Percentiles rank a stretch among this genome's conserved stretches.
Evolutionary conservation across 148 eudicot species (phyloP).

Genomic region (Silene conica): DNA sequence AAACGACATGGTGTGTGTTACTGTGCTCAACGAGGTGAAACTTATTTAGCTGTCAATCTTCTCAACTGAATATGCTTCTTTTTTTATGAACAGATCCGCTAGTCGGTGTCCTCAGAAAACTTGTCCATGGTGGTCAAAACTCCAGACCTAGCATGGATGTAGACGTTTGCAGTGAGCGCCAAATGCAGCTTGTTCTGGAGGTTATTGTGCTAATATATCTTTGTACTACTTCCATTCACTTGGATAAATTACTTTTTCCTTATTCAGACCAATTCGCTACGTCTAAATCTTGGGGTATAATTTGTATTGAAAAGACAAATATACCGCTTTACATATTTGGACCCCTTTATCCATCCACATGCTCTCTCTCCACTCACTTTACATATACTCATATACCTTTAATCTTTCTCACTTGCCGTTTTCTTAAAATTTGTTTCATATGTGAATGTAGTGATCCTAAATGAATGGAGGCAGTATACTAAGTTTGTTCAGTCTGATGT

Average conservation of each 20-base stretch:
- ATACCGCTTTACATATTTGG: too few relatives aligned
- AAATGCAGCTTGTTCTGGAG: constrained; percentile 77
- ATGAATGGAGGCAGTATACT: neutral
- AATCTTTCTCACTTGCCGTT: neutral
- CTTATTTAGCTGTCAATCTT: constrained; percentile 19
- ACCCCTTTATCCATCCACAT: neutral
- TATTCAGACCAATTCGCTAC: neutral
- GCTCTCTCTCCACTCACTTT: neutral
- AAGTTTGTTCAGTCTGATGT: neutral
- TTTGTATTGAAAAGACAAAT: neutral
- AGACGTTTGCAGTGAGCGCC: constrained; percentile 92
- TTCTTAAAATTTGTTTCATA: neutral
- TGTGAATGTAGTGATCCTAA: neutral
- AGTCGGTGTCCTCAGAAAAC: constrained; percentile 61
- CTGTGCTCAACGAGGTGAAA: constrained; percentile 10
- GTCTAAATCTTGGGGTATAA: neutral
- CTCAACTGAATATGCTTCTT: constrained; percentile 2
- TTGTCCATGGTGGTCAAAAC: constrained; percentile 66
- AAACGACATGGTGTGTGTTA: constrained; percentile 42
- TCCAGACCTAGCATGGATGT: constrained; percentile 76
- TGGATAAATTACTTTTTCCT: neutral
- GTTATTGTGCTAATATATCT: constrained; percentile 29
- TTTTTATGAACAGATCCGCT: constrained; percentile 55
- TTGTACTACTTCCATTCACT: neutral
- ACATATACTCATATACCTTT: too few relatives aligned